Evolutionary conservation across 257 asterid genomes (phyloP), one percentile per base, ranked within the genome.

Genomic region (Avicennia marina): DNA sequence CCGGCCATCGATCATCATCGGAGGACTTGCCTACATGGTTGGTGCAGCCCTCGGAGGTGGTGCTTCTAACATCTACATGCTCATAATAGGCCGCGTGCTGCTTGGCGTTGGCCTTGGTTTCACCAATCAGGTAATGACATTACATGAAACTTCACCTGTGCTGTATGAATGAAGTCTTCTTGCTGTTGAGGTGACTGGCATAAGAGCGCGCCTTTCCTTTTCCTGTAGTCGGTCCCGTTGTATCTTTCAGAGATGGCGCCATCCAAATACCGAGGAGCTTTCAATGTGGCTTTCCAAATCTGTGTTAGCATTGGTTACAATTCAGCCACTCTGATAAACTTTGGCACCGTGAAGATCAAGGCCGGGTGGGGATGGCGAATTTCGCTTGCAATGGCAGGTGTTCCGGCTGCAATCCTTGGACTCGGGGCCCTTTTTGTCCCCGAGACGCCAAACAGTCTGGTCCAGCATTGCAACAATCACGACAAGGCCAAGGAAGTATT

Each of bases 31-130:
- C 1, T 85, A 79, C 65, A 79, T 85, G 0, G 73, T 69, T 1
- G 97, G 97, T 15, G 83, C 94, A 13, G 89, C 89, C 7, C 76
- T 89, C 7, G 78, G 81, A 2, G 97, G 95, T 11, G 81, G 81
- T 1, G 94, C 97, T 7, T 19, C 68, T 27, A 81, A 73, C 58
- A 56, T 83, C 1, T 71, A 77, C 44, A 85, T 89, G 90, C 78
- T 89, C 2, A 86, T 89, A 22, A 42, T 86, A 6, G 95, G 94
- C 24, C 46, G 97, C 13, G 70, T 89, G 32, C 63, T 83, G 60
- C 82, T 89, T 11, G 97, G 95, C 15, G 62, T 86, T 12, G 97
- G 95, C 2, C 82, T 89, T 62, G 94, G 97, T 53, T 86, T 89
- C 27, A 76, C 94, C 2, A 89, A 81, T 58, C 96, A 88, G 94